These are phyloP conservation scores for Bipolaris sorokiniana DNA, from an alignment of 2,329 filamentous ascomycete genomes.

Conservation along the genomic window DNA sequence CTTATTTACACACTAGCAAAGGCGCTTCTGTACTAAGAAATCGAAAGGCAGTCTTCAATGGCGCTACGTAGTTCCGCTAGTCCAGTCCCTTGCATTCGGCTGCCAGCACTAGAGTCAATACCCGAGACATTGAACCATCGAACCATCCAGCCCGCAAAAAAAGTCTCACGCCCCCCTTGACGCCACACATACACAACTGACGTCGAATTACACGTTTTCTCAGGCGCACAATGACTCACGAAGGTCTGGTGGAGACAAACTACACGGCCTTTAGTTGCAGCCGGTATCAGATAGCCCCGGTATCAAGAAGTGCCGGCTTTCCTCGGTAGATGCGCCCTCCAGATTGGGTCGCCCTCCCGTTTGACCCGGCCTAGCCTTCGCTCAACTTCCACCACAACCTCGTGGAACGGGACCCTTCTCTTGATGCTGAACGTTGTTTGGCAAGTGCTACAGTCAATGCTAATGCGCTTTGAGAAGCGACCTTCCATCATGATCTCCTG, in stretches of 20 bases:
- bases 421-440: not conserved
- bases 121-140: not conserved
- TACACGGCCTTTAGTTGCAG: not conserved
- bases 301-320: not conserved
- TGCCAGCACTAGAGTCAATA: not conserved
- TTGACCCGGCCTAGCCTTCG: not conserved
- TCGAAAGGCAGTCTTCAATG: not conserved
- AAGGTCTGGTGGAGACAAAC: not conserved
- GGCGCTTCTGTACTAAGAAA: not conserved
- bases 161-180: not conserved
- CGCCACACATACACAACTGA: not conserved
- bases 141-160: not conserved
- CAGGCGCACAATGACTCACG: not conserved
- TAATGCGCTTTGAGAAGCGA: not conserved
- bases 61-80: not conserved
- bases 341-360: not conserved
- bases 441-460: not conserved
- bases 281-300: not conserved
- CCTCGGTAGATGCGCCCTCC: slow-evolving; percentile 2
- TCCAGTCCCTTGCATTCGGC: not conserved
- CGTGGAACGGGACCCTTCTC: not conserved
- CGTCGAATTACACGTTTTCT: not conserved
- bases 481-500: not conserved
- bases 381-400: not conserved
- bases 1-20: not conserved